Conservation (phyloP, 2,329 filamentous ascomycete species). For the Penicillium nordicum region DNA sequence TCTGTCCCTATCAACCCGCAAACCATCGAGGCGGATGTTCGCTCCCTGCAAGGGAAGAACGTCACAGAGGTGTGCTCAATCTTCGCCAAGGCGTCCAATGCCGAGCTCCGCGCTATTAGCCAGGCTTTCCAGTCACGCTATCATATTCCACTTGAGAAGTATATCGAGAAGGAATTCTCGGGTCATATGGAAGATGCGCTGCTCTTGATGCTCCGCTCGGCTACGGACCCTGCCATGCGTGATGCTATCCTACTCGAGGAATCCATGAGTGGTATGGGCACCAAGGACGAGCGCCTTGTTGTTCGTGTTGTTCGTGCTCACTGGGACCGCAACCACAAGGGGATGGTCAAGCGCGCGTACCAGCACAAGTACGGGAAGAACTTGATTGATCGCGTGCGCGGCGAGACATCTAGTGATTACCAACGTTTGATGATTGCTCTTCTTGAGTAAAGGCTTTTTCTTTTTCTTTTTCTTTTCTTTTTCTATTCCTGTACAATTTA, state of each 20-base stretch:
- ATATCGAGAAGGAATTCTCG: constrained; percentile 78
- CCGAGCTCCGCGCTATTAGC: constrained; percentile 77
- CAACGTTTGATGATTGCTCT: constrained; percentile 69
- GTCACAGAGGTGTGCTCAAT: constrained; percentile 66
- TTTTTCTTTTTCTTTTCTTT: neutral
- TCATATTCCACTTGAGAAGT: constrained; percentile 64
- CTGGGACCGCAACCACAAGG: constrained; percentile 74
- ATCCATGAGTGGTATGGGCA: constrained; percentile 81
- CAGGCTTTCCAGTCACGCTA: constrained; percentile 73
- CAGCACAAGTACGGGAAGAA: constrained; percentile 65
- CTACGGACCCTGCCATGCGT: constrained; percentile 75
- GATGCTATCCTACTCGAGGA: constrained; percentile 81
- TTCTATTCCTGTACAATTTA: constrained; percentile 1
- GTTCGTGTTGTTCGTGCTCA: constrained; percentile 75
- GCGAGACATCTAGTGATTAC: constrained; percentile 85
- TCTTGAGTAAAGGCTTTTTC: constrained; percentile 36
- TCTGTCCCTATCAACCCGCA: constrained; percentile 68
- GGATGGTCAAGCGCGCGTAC: constrained; percentile 76
- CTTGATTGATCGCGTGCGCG: constrained; percentile 66
- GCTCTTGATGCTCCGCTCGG: constrained; percentile 72
- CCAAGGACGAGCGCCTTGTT: constrained; percentile 77
- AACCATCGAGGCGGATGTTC: constrained; percentile 71
- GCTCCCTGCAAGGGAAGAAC: constrained; percentile 64
- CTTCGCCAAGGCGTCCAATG: constrained; percentile 70
- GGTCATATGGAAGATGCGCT: constrained; percentile 90